A percentile compares a stretch with the other conserved stretches of the same genome.
Evolutionary conservation across 805 yeast genomes (phyloP).

Genomic region (Geotrichum ghanense): DNA sequence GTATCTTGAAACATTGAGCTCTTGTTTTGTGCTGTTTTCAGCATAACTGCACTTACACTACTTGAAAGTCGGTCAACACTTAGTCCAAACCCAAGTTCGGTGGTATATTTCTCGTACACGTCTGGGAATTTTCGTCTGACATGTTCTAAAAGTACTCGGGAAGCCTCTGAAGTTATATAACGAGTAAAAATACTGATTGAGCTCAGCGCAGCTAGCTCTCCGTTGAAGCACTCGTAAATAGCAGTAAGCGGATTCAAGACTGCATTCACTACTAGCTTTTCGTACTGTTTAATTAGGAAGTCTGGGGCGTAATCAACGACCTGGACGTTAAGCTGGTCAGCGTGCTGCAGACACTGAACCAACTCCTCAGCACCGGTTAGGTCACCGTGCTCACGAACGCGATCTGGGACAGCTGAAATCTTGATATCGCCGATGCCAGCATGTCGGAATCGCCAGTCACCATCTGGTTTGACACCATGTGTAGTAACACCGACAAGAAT

Average conservation of each 20-base stretch:
- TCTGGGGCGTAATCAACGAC: conserved; percentile 28
- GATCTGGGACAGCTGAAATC: conserved; percentile 43
- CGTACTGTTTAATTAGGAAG: conserved; percentile 49
- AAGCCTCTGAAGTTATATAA: not conserved
- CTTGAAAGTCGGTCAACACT: conserved; percentile 22
- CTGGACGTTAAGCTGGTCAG: conserved; percentile 10
- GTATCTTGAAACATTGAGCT: conserved; percentile 68
- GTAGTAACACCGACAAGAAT: conserved; percentile 66
- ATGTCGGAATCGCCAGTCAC: conserved; percentile 38
- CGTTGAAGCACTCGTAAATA: conserved; percentile 64
- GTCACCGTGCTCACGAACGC: not conserved
- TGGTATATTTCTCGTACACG: conserved; percentile 8
- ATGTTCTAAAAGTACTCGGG: not conserved
- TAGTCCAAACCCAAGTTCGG: not conserved
- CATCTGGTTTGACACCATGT: conserved; percentile 63
- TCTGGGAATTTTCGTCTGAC: not conserved
- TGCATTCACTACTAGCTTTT: conserved; percentile 68
- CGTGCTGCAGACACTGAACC: conserved; percentile 1
- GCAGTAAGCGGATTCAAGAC: conserved; percentile 82
- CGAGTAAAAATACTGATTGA: not conserved
- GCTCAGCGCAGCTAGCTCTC: conserved; percentile 39
- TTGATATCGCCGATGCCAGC: conserved; percentile 63
- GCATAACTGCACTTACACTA: conserved; percentile 31
- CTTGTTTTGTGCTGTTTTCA: conserved; percentile 43
- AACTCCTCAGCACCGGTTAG: not conserved